Conservation (phyloP, 768 basidiomycete species). For the Phallus indusiatus region DNA sequence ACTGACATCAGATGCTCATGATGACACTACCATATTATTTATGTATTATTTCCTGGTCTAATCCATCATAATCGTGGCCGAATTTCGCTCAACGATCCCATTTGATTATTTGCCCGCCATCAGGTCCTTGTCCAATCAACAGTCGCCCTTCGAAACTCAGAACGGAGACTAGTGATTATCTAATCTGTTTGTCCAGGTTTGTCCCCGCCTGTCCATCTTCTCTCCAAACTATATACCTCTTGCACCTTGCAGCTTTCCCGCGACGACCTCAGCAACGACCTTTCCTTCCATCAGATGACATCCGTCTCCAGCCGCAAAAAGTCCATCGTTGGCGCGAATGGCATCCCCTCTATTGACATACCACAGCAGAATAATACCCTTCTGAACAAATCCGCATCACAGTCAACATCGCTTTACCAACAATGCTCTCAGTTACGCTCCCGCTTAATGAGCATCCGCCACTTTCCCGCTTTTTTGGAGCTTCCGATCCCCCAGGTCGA, state of each 20-base stretch:
- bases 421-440: slow-evolving; percentile 75
- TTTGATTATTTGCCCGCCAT: too few species aligned
- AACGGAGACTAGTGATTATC: background rate
- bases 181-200: background rate
- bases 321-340: slow-evolving; percentile 57
- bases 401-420: slow-evolving; percentile 84
- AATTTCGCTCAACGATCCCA: too few species aligned
- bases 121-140: background rate
- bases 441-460: slow-evolving; percentile 68
- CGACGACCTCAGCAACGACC: slow-evolving; percentile 30
- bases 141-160: background rate
- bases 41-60: too few species aligned
- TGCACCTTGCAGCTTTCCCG: slow-evolving; percentile 10
- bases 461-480: slow-evolving; percentile 39
- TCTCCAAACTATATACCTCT: background rate
- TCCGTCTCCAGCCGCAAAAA: slow-evolving; percentile 49
- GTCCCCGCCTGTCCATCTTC: background rate
- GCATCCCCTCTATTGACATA: slow-evolving; percentile 57
- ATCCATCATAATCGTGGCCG: too few species aligned
- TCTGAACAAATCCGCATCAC: slow-evolving; percentile 85
- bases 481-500: slow-evolving; percentile 36
- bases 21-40: too few species aligned
- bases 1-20: too few species aligned
- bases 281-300: slow-evolving; percentile 36
- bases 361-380: slow-evolving; percentile 74